Base-by-base conservation (phyloP, 108 stramenopile species). In the Pseudonitzschia multiseries region DNA sequence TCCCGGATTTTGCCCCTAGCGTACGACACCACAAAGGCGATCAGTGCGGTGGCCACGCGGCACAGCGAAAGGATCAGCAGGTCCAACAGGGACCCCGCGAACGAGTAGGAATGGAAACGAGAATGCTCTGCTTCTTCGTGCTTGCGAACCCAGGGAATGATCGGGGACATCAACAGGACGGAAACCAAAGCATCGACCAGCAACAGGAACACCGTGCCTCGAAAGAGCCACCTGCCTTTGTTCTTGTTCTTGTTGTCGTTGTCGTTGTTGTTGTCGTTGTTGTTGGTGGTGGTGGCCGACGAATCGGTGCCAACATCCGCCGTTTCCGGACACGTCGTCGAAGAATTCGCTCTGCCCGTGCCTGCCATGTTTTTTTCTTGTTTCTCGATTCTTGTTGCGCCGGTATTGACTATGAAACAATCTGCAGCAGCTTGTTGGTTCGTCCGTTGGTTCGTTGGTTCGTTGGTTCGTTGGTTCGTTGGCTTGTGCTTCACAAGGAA, bases 61-160 rank as follows among this genome's bases (percentile, higher is more conserved):
- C 60, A 48, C 2, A 61, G 51, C 3, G 80, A 36, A 12, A 87
- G 48, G n/a, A 77, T 32, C 10, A 57, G 21, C 1, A 87, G 44
- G 70, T 87, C 86, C 21, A 73, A 15, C 14, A 87, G 54, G 48
- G 81, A 79, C 6, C 52, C 79, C 32, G 62, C 21, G 18, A 82
- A 50, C 5, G 75, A 44, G 40, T 60, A 71, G 28, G 14, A 22
- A 36, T 70, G 27, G 8, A n/a, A 36, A 54, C 26, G 27, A 28
- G 1, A 29, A 21, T 40, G 8, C 53, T 28, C 21, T 57, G n/a
- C n/a, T 10, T 62, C 27, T 36, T 71, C 70, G 2, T 57, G 57
- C 1, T 40, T 4, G 20, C 54, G 36, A 14, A 61, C 54, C 24
- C 50, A 26, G 18, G 70, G 74, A 1, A 75, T 14, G 42, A 81